A percentile compares a stretch with the other conserved stretches of the same genome.
Conservation (phyloP, 495 filamentous ascomycete genomes). For the Penicillium samsonianum region DNA sequence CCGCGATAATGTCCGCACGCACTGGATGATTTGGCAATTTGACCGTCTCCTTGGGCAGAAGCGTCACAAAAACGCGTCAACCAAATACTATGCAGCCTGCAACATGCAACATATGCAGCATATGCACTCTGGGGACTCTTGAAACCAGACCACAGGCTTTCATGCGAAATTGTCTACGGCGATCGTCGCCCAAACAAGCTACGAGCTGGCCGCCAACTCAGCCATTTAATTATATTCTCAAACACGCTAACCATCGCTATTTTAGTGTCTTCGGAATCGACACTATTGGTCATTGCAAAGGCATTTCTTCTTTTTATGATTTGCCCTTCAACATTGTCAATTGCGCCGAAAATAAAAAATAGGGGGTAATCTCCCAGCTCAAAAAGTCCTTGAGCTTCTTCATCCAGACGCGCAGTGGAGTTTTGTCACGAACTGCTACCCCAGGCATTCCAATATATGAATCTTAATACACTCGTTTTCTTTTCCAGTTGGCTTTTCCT, state of each 20-base stretch:
- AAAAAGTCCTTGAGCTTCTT: slow-evolving; percentile 14
- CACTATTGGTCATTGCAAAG: slow-evolving; percentile 17
- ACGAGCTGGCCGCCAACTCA: slow-evolving; percentile 17
- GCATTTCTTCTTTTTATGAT: neutral
- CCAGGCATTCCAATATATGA: neutral
- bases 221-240: slow-evolving; percentile 20
- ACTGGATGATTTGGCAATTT: neutral
- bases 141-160: slow-evolving; percentile 37
- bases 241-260: slow-evolving; percentile 33
- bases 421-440: slow-evolving; percentile 26
- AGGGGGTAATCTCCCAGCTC: slow-evolving; percentile 14
- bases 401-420: slow-evolving; percentile 21
- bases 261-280: slow-evolving; percentile 10
- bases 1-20: neutral
- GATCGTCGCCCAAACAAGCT: slow-evolving; percentile 33
- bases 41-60: neutral
- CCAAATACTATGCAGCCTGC: neutral
- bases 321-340: slow-evolving; percentile 2
- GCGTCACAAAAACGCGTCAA: slow-evolving; percentile 4
- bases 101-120: slow-evolving; percentile 11
- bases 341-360: slow-evolving; percentile 2
- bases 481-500: neutral
- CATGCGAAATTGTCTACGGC: slow-evolving; percentile 32
- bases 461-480: neutral
- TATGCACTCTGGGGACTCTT: slow-evolving; percentile 18